Evolutionary conservation across 768 basidiomycete genomes (phyloP).

Genomic region (Suillus cothurnatus): DNA sequence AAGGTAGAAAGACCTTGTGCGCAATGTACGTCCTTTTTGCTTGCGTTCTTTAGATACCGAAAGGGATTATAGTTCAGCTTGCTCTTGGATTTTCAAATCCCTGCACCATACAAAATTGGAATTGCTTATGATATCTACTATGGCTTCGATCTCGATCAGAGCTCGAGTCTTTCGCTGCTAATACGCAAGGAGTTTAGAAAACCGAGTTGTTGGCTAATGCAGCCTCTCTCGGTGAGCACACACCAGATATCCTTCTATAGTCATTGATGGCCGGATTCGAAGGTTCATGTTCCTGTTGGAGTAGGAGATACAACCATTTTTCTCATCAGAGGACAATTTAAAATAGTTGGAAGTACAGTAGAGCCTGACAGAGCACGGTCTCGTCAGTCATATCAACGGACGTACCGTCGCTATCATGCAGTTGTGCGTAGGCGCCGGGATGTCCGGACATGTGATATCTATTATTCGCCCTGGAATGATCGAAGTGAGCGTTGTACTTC

Average conservation of each 20-base stretch:
- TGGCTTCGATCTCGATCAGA: conserved; percentile 47
- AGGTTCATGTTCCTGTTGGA: conserved; percentile 73
- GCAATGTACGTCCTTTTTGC: conserved; percentile 32
- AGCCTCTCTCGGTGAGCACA: conserved; percentile 48
- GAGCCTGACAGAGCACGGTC: not conserved
- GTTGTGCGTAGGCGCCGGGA: not conserved
- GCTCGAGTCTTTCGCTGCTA: conserved; percentile 41
- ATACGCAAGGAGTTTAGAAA: conserved; percentile 42
- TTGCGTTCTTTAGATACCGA: conserved; percentile 1
- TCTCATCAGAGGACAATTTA: conserved; percentile 84
- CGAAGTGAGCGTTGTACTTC: conserved; percentile 45
- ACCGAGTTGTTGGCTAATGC: conserved; percentile 53
- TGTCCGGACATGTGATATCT: conserved; percentile 42
- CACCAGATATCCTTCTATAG: not conserved
- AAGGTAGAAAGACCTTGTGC: conserved; percentile 43
- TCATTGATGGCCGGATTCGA: not conserved
- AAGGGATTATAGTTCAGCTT: conserved; percentile 26
- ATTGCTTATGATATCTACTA: conserved; percentile 46
- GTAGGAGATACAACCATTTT: conserved; percentile 74
- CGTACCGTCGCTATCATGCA: not conserved
- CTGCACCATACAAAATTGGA: conserved; percentile 37
- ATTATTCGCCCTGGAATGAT: conserved; percentile 54
- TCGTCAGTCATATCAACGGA: conserved; percentile 23
- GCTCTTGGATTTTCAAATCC: conserved; percentile 36
- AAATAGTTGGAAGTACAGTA: conserved; percentile 60